Evolutionary conservation across 164 flowering plant species (phyloP).

Genomic region (Aristolochia contorta): DNA sequence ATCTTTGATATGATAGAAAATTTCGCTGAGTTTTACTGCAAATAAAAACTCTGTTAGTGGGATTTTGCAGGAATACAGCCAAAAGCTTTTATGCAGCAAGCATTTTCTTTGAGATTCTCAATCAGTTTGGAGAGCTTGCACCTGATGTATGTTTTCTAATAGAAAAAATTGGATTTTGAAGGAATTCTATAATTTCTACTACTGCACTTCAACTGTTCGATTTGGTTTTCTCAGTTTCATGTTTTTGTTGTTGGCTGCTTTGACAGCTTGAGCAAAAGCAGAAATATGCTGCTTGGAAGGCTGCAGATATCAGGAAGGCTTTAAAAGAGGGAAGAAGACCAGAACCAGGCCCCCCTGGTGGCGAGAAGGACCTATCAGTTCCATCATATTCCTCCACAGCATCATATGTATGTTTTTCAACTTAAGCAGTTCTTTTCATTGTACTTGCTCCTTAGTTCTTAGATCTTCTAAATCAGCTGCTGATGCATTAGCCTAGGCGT

Average conservation of each 20-base stretch:
- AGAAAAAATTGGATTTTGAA: background rate
- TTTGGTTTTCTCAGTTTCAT: background rate
- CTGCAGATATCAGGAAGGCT: constrained; percentile 96
- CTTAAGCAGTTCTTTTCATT: no score
- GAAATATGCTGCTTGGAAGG: constrained; percentile 99
- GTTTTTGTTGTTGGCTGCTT: constrained; percentile 1
- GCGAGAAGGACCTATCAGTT: constrained; percentile 48
- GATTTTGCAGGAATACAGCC: constrained; percentile 67
- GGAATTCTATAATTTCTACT: background rate
- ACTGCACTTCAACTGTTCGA: background rate
- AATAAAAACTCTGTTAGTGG: background rate
- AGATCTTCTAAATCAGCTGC: no score
- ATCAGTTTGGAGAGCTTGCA: constrained; percentile 83
- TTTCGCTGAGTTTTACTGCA: background rate
- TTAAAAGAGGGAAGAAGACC: constrained; percentile 95
- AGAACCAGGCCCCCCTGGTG: constrained; percentile 79
- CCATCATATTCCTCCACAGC: constrained; percentile 29
- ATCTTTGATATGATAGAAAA: background rate
- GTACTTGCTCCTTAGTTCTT: no score
- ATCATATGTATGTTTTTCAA: constrained; percentile 40
- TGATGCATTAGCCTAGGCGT: no score
- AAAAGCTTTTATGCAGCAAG: constrained; percentile 99
- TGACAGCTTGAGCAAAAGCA: constrained; percentile 90
- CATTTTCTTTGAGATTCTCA: constrained; percentile 90
- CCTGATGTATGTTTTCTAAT: constrained; percentile 67